Evolutionary conservation across 192 early-diverging fungal genomes (phyloP), one percentile per base, ranked within the genome.

Genomic region (Entophlyctis luteolus): DNA sequence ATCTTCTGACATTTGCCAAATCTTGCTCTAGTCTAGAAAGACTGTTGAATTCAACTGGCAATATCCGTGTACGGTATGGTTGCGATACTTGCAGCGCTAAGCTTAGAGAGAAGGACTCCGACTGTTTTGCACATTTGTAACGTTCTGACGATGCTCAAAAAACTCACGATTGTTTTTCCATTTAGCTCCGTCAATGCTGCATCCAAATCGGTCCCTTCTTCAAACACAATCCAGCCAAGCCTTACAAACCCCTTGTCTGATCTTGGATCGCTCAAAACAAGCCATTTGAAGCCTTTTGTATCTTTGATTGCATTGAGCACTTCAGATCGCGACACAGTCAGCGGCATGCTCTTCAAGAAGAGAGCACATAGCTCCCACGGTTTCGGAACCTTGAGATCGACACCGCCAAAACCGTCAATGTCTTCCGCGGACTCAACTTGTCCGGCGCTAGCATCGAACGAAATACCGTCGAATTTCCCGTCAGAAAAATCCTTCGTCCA

Each of bases 191-290:
- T 79, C 67, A 86, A 71, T 22, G 89, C 88, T 42, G 74, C 77
- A 12, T 87, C 83, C 73, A 96, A 81, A 68, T 96, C 89, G 2
- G 91, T 90, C 22, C 87, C 92, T 28, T 89, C 78, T 50, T 88
- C 83, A 67, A 97, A 96, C 23, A 88, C 83, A 65, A 93, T 87
- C 96, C 96, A 98, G 10, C 93, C 96, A 60, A 94, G 81, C 16
- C 96, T 89, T 72, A 89, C 84, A 74, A 89, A 90, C 63, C 91
- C 87, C 72, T 91, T 91, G 68, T 84, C 79, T 32, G 90, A 84
- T 22, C 85, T 85, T 2, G 96, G 94, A 62, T 95, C 94, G 14
- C 90, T 90, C 4, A 98, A 72, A 10, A 89, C 87, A 32, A 96
- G 76, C 75, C 89, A 88, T 66, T 90, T 80, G 77, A 89, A 98